Conservation (phyloP, 2,329 filamentous ascomycete species). For the Nigrospora sphaerica region DNA sequence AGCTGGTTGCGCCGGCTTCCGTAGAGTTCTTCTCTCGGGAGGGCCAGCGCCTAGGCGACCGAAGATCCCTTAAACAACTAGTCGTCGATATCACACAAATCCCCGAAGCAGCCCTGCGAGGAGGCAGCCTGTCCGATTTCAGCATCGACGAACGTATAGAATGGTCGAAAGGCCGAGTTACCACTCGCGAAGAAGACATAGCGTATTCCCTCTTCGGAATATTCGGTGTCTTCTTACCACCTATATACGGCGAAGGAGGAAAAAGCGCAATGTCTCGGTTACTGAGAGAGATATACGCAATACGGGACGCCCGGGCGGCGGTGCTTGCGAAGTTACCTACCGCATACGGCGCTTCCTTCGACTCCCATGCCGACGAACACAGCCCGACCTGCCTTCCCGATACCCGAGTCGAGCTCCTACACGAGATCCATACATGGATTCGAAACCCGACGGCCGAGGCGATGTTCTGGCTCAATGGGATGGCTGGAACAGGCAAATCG, state of each 20-base stretch:
- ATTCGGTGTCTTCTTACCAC: conserved; percentile 11
- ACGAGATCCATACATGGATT: too few species aligned
- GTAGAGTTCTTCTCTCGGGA: conserved; percentile 20
- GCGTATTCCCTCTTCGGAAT: conserved; percentile 17
- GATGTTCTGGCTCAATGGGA: too few species aligned
- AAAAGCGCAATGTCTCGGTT: background rate
- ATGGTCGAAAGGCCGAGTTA: conserved; percentile 13
- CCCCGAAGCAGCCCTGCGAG: conserved; percentile 9
- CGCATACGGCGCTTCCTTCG: too few species aligned
- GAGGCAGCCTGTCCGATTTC: conserved; percentile 9
- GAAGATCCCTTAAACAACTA: conserved; percentile 10
- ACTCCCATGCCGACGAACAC: too few species aligned
- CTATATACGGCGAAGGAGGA: conserved; percentile 12
- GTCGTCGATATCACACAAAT: conserved; percentile 16
- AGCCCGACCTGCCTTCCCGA: too few species aligned
- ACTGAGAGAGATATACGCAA: too few species aligned
- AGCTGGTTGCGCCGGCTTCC: conserved; percentile 10
- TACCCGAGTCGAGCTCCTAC: too few species aligned
- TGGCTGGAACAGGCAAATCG: too few species aligned
- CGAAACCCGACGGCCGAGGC: too few species aligned
- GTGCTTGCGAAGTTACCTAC: too few species aligned
- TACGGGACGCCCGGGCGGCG: too few species aligned
- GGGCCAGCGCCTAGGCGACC: conserved; percentile 13
- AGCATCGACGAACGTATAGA: conserved; percentile 4
- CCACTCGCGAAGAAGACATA: conserved; percentile 14